A percentile compares a stretch with the other conserved stretches of the same genome.
Conservation (phyloP, 345 rosid species). For the Barbarea vulgaris region DNA sequence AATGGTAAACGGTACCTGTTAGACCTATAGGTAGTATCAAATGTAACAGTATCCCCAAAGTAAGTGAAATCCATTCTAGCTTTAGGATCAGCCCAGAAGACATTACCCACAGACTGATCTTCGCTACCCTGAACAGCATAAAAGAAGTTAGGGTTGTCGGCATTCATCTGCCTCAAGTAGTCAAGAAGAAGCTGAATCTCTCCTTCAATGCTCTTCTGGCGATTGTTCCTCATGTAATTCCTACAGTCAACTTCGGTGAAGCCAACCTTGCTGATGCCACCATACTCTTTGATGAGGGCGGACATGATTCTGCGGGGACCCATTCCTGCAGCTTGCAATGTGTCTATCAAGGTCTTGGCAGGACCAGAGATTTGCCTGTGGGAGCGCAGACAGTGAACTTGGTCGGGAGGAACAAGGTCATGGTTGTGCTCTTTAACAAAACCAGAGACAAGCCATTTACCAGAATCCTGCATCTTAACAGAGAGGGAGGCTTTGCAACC, state of each 20-base stretch:
- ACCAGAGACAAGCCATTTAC: conserved; percentile 60
- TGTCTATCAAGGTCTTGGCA: conserved; percentile 65
- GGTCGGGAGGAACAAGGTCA: conserved; percentile 63
- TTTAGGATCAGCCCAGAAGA: conserved; percentile 58
- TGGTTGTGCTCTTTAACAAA: conserved; percentile 60
- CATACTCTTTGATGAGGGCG: conserved; percentile 57
- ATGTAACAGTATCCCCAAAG: conserved; percentile 54
- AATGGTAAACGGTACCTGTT: conserved; percentile 55
- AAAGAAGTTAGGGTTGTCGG: conserved; percentile 47
- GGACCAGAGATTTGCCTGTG: conserved; percentile 66
- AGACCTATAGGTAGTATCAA: conserved; percentile 55
- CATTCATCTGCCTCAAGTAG: conserved; percentile 54
- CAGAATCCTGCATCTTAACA: conserved; percentile 66
- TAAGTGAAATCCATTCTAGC: conserved; percentile 39
- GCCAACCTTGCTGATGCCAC: conserved; percentile 64
- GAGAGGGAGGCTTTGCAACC: conserved; percentile 66
- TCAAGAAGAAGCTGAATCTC: conserved; percentile 57
- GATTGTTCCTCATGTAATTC: conserved; percentile 60
- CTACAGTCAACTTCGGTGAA: conserved; percentile 65
- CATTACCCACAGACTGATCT: conserved; percentile 48
- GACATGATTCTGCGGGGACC: conserved; percentile 69
- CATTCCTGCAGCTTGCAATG: conserved; percentile 67
- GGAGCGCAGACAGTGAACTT: conserved; percentile 60
- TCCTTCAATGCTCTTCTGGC: conserved; percentile 55
- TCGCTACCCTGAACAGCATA: conserved; percentile 48